Evolutionary conservation across 495 filamentous ascomycete species (phyloP).

Genomic region (Annulohypoxylon bovei): DNA sequence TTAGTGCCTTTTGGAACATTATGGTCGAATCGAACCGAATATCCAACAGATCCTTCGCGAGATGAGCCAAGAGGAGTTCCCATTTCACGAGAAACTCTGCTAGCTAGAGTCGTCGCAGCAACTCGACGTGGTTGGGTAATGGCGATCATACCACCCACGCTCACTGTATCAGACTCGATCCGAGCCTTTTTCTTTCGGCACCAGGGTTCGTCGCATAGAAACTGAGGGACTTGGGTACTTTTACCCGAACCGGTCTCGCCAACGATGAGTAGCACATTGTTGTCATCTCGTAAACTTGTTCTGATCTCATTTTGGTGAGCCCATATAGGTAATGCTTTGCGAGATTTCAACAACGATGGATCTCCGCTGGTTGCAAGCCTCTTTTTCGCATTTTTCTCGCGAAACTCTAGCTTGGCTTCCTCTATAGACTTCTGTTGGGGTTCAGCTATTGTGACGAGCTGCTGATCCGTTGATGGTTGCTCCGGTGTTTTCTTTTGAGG

Average conservation of each 20-base stretch:
- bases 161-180: constrained; percentile 59
- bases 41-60: constrained; percentile 72
- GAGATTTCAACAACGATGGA: constrained; percentile 49
- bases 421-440: constrained; percentile 19
- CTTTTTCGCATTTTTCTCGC: background rate
- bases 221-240: constrained; percentile 95
- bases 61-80: constrained; percentile 79
- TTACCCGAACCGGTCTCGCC: constrained; percentile 98
- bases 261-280: constrained; percentile 84
- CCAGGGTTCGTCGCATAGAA: constrained; percentile 82
- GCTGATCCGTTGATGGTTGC: constrained; percentile 14
- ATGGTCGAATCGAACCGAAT: constrained; percentile 93
- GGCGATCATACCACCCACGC: constrained; percentile 86
- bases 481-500: constrained; percentile 45
- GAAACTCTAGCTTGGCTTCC: background rate
- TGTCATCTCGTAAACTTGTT: constrained; percentile 63
- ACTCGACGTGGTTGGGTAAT: constrained; percentile 95
- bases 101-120: constrained; percentile 91
- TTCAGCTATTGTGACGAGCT: constrained; percentile 5
- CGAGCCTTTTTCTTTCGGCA: constrained; percentile 68
- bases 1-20: constrained; percentile 72
- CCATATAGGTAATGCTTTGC: constrained; percentile 83
- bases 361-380: constrained; percentile 34
- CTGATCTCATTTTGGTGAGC: constrained; percentile 74
- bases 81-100: constrained; percentile 89